A percentile compares a stretch with the other conserved stretches of the same genome.
phyloP scores from a whole-genome alignment of 169 alveolate genomes.

The Cryptosporidium ubiquitum region DNA sequence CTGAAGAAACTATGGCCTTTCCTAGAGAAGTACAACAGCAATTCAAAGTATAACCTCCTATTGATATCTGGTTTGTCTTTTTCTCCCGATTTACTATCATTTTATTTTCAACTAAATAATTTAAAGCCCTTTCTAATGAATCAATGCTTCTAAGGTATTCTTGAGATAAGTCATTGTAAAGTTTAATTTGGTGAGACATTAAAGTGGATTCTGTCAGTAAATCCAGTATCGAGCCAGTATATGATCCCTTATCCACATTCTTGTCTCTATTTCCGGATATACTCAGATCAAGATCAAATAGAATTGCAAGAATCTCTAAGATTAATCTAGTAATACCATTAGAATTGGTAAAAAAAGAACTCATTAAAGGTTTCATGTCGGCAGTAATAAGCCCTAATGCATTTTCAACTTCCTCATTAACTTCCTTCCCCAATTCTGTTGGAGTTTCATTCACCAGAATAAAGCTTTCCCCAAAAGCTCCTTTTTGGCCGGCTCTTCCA shows the following conservation, averaged over 20 bases:
- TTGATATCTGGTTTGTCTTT: not conserved
- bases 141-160: not conserved
- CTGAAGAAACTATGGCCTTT: conserved; percentile 42
- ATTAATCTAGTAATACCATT: conserved; percentile 39
- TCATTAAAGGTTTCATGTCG: conserved; percentile 43
- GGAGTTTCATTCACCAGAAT: conserved; percentile 23
- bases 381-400: conserved; percentile 30
- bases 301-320: conserved; percentile 31
- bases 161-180: not conserved
- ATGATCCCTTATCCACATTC: not conserved
- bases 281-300: conserved; percentile 3
- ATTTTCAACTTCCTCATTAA: conserved; percentile 7
- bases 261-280: not conserved
- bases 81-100: conserved; percentile 3
- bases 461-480: conserved; percentile 76
- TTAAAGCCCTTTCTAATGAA: conserved; percentile 3
- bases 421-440: not conserved
- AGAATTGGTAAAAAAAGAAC: conserved; percentile 39
- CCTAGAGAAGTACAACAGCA: conserved; percentile 45
- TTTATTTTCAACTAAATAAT: not conserved
- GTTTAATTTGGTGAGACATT: conserved; percentile 38
- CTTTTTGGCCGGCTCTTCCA: conserved; percentile 79
- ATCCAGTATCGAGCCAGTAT: conserved; percentile 8
- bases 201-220: conserved; percentile 30
- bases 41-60: conserved; percentile 2